Evolutionary conservation across 148 eudicot genomes (phyloP).

Genomic region (Rhododendron henanense): DNA sequence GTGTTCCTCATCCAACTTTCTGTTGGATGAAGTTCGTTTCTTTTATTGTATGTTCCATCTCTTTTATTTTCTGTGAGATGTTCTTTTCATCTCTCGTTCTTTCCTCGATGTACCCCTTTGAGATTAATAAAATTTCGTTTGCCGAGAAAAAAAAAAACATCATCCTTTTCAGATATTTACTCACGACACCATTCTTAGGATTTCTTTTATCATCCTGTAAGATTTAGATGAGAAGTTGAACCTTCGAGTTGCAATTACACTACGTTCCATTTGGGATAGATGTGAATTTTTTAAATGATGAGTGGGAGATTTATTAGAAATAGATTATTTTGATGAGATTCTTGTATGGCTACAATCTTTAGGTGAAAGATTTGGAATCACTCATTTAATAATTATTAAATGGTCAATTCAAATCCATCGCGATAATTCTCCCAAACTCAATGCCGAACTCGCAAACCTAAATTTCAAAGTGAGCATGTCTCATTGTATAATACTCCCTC

Average conservation of each 20-base stretch:
- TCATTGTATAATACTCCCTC: neutral
- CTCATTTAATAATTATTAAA: neutral
- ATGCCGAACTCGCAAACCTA: neutral
- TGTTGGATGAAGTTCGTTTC: too few relatives aligned
- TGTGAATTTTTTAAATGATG: neutral
- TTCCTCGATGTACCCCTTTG: too few relatives aligned
- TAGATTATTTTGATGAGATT: neutral
- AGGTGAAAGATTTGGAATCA: neutral
- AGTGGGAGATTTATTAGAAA: neutral
- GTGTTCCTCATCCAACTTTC: too few relatives aligned
- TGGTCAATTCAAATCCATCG: neutral
- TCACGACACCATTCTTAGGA: neutral
- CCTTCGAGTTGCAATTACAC: neutral
- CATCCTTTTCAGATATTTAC: neutral
- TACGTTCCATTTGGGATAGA: neutral
- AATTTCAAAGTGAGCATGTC: neutral
- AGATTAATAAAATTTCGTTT: too few relatives aligned
- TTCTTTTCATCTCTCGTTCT: too few relatives aligned
- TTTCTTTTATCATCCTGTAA: neutral
- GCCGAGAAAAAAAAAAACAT: too few relatives aligned
- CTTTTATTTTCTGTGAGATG: too few relatives aligned
- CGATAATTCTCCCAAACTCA: neutral
- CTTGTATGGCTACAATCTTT: neutral
- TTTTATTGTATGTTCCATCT: too few relatives aligned
- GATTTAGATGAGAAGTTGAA: neutral